Conservation (phyloP, 2,329 filamentous ascomycete species). For the Graphilbum sp. region DNA sequence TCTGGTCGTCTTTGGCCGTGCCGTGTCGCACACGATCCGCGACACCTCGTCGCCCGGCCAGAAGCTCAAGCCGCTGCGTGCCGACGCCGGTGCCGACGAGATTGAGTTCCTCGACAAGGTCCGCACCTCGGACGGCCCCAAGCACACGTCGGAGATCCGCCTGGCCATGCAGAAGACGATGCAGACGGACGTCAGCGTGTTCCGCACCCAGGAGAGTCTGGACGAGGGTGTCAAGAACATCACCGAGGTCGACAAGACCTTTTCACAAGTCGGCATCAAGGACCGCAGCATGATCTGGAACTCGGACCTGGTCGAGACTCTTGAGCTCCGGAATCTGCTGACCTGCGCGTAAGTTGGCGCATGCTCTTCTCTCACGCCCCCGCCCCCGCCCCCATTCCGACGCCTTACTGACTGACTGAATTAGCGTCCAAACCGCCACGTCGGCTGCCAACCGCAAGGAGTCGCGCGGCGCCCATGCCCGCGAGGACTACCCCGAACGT, state of each 20-base stretch:
- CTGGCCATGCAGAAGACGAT: slow-evolving; percentile 94
- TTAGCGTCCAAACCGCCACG: slow-evolving; percentile 73
- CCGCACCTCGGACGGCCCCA: slow-evolving; percentile 68
- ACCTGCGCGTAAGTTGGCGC: slow-evolving; percentile 70
- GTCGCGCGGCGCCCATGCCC: slow-evolving; percentile 89
- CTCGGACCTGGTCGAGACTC: slow-evolving; percentile 87
- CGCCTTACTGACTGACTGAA: slow-evolving; percentile 9
- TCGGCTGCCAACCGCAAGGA: slow-evolving; percentile 90
- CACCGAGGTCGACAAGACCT: slow-evolving; percentile 64
- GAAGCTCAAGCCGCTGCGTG: slow-evolving; percentile 61
- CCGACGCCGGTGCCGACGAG: slow-evolving; percentile 76
- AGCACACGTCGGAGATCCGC: slow-evolving; percentile 77
- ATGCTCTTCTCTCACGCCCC: neutral
- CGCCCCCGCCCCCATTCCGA: no score
- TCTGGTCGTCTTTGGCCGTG: slow-evolving; percentile 92
- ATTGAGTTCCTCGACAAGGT: slow-evolving; percentile 76
- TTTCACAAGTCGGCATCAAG: slow-evolving; percentile 78
- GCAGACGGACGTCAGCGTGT: slow-evolving; percentile 94
- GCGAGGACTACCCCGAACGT: slow-evolving; percentile 91
- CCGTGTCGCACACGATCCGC: slow-evolving; percentile 90
- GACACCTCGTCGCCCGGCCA: slow-evolving; percentile 80
- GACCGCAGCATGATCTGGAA: slow-evolving; percentile 99
- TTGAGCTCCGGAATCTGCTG: slow-evolving; percentile 86
- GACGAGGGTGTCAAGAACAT: slow-evolving; percentile 89
- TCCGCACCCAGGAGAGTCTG: slow-evolving; percentile 85